A percentile compares a stretch with the other conserved stretches of the same genome.
Evolutionary conservation across 768 basidiomycete species (phyloP).

Genomic region (Leccinum ochraceum): DNA sequence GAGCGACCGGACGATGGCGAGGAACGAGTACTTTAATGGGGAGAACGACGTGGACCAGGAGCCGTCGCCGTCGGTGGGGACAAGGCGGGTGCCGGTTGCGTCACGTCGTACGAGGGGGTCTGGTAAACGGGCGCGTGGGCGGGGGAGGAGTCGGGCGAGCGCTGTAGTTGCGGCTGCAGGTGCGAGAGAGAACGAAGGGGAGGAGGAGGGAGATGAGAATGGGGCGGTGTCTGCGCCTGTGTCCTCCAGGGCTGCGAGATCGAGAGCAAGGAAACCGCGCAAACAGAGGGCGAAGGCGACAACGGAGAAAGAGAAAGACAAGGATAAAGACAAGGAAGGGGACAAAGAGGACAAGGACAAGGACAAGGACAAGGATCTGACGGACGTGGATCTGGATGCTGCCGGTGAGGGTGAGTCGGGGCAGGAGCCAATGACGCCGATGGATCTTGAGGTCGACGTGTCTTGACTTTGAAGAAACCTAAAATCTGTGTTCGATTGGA

Average conservation of each 20-base stretch:
- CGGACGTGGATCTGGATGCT: conserved; percentile 34
- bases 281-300: conserved; percentile 23
- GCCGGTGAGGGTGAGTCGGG: conserved; percentile 32
- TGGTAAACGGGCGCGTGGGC: conserved; percentile 32
- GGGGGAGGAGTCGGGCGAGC: conserved; percentile 37
- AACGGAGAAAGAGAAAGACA: conserved; percentile 31
- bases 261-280: conserved; percentile 33
- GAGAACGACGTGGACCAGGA: conserved; percentile 66
- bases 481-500: background rate
- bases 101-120: conserved; percentile 25
- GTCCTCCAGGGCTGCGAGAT: conserved; percentile 31
- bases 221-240: conserved; percentile 11
- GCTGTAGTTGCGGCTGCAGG: conserved; percentile 10
- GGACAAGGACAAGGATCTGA: conserved; percentile 21
- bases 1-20: conserved; percentile 49
- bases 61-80: conserved; percentile 33
- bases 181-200: conserved; percentile 34
- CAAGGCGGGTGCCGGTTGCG: conserved; percentile 14
- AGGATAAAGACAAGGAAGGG: conserved; percentile 14
- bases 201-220: conserved; percentile 40
- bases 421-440: conserved; percentile 37
- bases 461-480: conserved; percentile 43
- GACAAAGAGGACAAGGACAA: conserved; percentile 17
- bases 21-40: conserved; percentile 75
- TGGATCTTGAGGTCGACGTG: conserved; percentile 39